These are phyloP conservation scores for Hippophae tibetana DNA, from an alignment of 306 rosid genomes.

Conservation along the genomic window DNA sequence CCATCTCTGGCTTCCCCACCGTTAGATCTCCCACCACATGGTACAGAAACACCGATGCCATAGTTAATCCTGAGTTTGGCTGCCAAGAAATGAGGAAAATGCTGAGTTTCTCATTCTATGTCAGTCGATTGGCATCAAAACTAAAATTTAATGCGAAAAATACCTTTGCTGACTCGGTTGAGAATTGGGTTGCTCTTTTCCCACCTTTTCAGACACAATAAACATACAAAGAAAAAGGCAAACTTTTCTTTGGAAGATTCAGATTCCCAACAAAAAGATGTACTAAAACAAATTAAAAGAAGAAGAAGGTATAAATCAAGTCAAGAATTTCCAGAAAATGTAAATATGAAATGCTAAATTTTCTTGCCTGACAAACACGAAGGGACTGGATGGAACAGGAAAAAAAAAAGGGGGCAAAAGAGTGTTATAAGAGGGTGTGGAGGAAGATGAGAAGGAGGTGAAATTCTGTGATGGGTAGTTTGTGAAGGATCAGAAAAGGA, in stretches of 20 bases:
- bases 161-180: slow-evolving; percentile 4
- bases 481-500: slow-evolving; percentile 37
- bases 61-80: slow-evolving; percentile 15
- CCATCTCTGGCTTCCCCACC: slow-evolving; percentile 95
- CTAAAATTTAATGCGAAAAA: neutral
- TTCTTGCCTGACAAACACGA: slow-evolving; percentile 8
- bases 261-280: too few species aligned
- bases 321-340: neutral
- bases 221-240: neutral
- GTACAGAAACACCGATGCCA: slow-evolving; percentile 93
- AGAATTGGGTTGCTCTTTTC: neutral
- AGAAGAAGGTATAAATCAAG: neutral
- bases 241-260: too few species aligned
- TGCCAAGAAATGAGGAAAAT: slow-evolving; percentile 4
- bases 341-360: neutral
- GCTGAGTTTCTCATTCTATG: neutral
- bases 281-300: neutral
- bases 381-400: slow-evolving; percentile 14
- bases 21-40: slow-evolving; percentile 98
- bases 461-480: slow-evolving; percentile 58
- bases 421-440: slow-evolving; percentile 66
- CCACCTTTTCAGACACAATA: neutral
- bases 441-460: slow-evolving; percentile 87
- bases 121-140: neutral
- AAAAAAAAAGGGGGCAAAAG: slow-evolving; percentile 3